A percentile compares a stretch with the other conserved stretches of the same genome.
These are phyloP conservation scores for Trametes sp. DNA, from an alignment of 1,284 basidiomycete species.

Conservation along the genomic window DNA sequence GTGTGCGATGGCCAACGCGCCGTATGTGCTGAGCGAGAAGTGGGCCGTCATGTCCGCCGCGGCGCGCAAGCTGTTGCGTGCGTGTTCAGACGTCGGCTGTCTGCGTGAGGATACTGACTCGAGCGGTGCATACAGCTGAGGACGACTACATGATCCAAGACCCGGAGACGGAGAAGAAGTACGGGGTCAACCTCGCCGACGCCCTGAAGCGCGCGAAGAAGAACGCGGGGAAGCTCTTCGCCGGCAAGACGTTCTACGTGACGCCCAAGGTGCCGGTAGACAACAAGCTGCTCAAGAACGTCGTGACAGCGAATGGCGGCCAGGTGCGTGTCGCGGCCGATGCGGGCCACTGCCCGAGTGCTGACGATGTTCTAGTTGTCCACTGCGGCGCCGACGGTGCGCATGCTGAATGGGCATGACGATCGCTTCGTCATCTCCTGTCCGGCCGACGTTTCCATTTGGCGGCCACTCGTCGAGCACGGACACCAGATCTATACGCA, in stretches of 20 bases:
- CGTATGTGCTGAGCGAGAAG: constrained; percentile 65
- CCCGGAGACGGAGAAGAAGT: constrained; percentile 66
- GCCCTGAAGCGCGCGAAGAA: constrained; percentile 64
- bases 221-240: constrained; percentile 61
- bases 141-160: constrained; percentile 66
- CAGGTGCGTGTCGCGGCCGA: constrained; percentile 52
- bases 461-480: constrained; percentile 61
- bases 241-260: constrained; percentile 74
- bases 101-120: not conserved
- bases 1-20: constrained; percentile 68
- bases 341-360: not conserved
- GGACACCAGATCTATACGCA: constrained; percentile 67
- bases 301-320: constrained; percentile 73
- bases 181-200: constrained; percentile 65
- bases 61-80: constrained; percentile 67
- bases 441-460: constrained; percentile 63
- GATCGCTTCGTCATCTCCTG: constrained; percentile 70
- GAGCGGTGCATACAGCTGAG: constrained; percentile 57
- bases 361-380: constrained; percentile 44
- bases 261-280: constrained; percentile 67
- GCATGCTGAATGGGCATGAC: constrained; percentile 57
- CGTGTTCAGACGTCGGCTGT: constrained; percentile 38
- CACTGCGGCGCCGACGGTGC: constrained; percentile 59
- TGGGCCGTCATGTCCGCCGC: constrained; percentile 73
- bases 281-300: constrained; percentile 65